Base-by-base conservation (phyloP, 176 grass and related monocot genomes). In the Musa troglodytarum region DNA sequence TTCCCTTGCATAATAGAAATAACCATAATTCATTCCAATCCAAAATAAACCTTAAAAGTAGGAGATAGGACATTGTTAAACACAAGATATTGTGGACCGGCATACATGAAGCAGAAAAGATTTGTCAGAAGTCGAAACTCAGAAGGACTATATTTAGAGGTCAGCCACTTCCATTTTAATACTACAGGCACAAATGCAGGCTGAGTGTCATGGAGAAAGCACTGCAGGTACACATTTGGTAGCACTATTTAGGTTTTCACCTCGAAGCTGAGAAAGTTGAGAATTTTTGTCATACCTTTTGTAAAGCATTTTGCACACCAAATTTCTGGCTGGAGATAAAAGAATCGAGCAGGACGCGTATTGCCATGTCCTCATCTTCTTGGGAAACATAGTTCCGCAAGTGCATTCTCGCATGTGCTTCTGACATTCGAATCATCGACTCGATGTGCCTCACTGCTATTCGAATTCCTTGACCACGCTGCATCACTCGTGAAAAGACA, bases 361-460 rank as follows among this genome's bases (percentile, higher is more conserved):
- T 99, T 23, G 95, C 95, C 95, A 99, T 94, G 76, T 99, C 95
- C 5, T 94, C 95, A 61, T 99, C 95, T 88, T 99, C 95, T 53
- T 99, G 95, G 34, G 90, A 89, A 55, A 94, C 88, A 16, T 99
- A 94, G 61, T 82, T 89, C 56, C 95, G 76, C 63, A 98, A 81
- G 82, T 98, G 95, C 90, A 98, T 98, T 77, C 86, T 82, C 72
- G 95, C 95, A 81, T 98, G 95, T 74, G 95, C 86, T 79, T 99
- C 90, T 12, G 95, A 89, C 95, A 89, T 99, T 51, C 95, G 81
- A 19, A 99, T 93, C 81, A 99, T 99, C n/a, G 95, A 94, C 69
- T 99, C 95, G 3, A 99, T 88, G 79, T 99, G 95, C 78, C 95
- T 93, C 65, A 99, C 95, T 81, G 95, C 95, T 87, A 99, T 94